These are phyloP conservation scores for Ophiostoma sp. DNA, from an alignment of 2,329 filamentous ascomycete genomes.

Conservation along the genomic window DNA sequence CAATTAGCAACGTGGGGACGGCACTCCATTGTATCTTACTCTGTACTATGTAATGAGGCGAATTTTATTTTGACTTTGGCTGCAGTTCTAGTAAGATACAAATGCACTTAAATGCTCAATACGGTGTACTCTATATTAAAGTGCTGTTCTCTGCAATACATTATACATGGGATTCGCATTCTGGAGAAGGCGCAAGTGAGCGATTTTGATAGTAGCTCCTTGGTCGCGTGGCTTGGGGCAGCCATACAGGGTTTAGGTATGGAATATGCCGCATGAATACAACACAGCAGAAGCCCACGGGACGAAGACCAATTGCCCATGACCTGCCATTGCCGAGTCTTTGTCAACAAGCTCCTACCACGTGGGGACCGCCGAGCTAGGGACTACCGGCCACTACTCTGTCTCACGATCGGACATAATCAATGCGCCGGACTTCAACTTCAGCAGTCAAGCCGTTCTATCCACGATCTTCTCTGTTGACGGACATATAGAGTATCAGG, in stretches of 20 bases:
- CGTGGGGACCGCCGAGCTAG: background rate
- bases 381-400: background rate
- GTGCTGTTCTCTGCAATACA: too few relatives aligned
- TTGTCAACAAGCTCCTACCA: background rate
- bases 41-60: background rate
- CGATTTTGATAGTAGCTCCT: background rate
- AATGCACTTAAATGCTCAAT: background rate
- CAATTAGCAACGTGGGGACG: background rate
- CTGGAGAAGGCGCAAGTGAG: background rate
- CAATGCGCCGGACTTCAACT: background rate
- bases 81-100: background rate
- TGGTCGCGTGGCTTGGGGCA: constrained; percentile 1
- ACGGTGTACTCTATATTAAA: background rate
- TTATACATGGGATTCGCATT: too few relatives aligned
- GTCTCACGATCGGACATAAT: background rate
- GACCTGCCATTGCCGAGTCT: background rate
- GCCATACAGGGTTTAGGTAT: background rate
- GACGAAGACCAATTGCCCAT: background rate
- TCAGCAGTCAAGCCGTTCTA: background rate
- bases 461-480: background rate
- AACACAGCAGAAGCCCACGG: too few relatives aligned
- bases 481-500: background rate
- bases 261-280: background rate
- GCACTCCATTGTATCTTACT: too few relatives aligned
- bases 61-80: background rate